These are phyloP conservation scores for Cutaneotrichosporon spelunceum DNA, from an alignment of 1,284 basidiomycete genomes.

Conservation along the genomic window DNA sequence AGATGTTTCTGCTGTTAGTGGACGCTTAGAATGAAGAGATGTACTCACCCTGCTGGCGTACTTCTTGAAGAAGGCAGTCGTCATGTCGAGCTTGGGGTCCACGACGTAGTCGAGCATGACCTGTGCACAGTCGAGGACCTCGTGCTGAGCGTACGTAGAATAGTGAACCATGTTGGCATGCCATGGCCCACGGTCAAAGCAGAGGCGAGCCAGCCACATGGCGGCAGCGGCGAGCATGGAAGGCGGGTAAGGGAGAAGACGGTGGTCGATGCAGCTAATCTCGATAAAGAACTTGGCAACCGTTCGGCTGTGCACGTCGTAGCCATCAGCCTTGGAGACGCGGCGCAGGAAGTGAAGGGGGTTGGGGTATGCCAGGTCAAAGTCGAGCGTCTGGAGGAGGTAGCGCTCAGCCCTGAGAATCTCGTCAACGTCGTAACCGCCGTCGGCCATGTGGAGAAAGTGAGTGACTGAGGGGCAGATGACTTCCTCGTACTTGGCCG, in stretches of 20 bases:
- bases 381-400: constrained; percentile 84
- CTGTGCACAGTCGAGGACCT: constrained; percentile 80
- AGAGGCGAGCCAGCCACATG: constrained; percentile 85
- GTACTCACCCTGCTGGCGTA: constrained; percentile 59
- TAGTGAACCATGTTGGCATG: constrained; percentile 89
- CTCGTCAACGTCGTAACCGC: constrained; percentile 78
- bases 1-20: constrained; percentile 64
- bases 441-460: constrained; percentile 85
- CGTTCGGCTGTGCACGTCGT: constrained; percentile 85
- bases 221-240: constrained; percentile 83
- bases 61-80: constrained; percentile 66
- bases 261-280: constrained; percentile 83
- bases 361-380: constrained; percentile 88
- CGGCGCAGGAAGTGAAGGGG: constrained; percentile 89
- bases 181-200: constrained; percentile 81
- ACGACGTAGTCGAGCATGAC: constrained; percentile 90
- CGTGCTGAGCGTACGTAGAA: constrained; percentile 80
- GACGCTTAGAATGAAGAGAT: too few relatives aligned
- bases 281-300: constrained; percentile 92
- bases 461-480: constrained; percentile 83
- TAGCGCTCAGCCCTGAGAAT: constrained; percentile 93
- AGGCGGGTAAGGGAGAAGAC: constrained; percentile 74
- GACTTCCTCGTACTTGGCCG: constrained; percentile 95
- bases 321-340: constrained; percentile 93
- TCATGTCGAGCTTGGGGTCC: constrained; percentile 59